A percentile compares a stretch with the other conserved stretches of the same genome.
Evolutionary conservation across 805 yeast species (phyloP).

Genomic region (Yamadazyma paraphyllophila): DNA sequence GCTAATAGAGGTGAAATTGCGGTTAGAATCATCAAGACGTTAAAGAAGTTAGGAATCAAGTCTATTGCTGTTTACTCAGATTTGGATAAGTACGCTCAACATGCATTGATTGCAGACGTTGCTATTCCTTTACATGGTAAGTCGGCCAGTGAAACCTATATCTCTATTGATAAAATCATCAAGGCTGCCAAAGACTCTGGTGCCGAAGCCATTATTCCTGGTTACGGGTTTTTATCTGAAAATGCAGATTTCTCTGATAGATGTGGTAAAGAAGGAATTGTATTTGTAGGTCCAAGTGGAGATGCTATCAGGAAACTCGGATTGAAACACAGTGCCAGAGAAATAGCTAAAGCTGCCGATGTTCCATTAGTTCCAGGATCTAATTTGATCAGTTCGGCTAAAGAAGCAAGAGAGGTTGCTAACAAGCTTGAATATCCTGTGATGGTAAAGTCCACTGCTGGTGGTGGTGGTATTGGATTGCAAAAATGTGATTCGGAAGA

Average conservation of each 20-base stretch:
- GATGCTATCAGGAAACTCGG: slow-evolving; percentile 90
- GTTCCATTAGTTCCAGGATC: slow-evolving; percentile 99
- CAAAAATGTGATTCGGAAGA: slow-evolving; percentile 84
- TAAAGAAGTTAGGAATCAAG: slow-evolving; percentile 73
- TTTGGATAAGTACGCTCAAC: slow-evolving; percentile 85
- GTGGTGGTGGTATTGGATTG: slow-evolving; percentile 98
- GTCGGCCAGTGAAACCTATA: slow-evolving; percentile 88
- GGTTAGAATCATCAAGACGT: slow-evolving; percentile 85
- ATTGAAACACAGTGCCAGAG: slow-evolving; percentile 94
- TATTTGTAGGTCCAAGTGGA: slow-evolving; percentile 96
- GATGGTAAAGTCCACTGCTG: slow-evolving; percentile 97
- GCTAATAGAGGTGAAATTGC: slow-evolving; percentile 99
- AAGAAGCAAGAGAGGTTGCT: slow-evolving; percentile 77
- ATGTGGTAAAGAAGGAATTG: slow-evolving; percentile 77
- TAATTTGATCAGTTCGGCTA: slow-evolving; percentile 66
- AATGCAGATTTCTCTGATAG: slow-evolving; percentile 94
- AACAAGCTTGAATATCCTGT: slow-evolving; percentile 78
- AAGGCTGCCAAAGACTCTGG: slow-evolving; percentile 79
- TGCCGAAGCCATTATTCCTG: slow-evolving; percentile 96
- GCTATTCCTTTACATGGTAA: slow-evolving; percentile 77
- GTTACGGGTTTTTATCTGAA: slow-evolving; percentile 94
- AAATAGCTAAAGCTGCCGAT: slow-evolving; percentile 84
- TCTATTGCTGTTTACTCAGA: slow-evolving; percentile 90
- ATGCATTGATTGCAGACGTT: slow-evolving; percentile 79
- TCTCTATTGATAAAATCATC: slow-evolving; percentile 80